phyloP scores from a whole-genome alignment of 1,284 basidiomycete species.

The Pyrrhoderma lamaoense region DNA sequence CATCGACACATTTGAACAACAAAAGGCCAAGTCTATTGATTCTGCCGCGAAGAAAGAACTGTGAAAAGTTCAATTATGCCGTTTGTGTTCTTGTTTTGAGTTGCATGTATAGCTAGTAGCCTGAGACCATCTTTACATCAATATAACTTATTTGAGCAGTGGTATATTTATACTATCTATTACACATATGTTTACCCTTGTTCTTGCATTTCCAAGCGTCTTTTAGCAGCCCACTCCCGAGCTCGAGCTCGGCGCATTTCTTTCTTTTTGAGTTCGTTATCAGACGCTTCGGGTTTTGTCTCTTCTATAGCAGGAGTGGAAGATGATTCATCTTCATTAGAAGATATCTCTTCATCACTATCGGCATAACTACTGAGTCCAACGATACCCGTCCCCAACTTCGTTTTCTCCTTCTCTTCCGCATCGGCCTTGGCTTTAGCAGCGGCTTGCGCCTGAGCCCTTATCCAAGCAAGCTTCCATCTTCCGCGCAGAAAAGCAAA shows the following conservation, averaged over 20 bases:
- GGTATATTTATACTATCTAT: no score
- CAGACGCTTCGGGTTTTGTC: not conserved
- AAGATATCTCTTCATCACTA: slow-evolving; percentile 34
- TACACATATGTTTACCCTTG: not conserved
- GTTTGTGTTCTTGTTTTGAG: no score
- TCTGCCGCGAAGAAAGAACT: slow-evolving; percentile 22
- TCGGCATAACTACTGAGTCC: slow-evolving; percentile 55
- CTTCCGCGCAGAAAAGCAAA: slow-evolving; percentile 77
- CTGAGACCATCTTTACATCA: no score
- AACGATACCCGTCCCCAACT: slow-evolving; percentile 37
- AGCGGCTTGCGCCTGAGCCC: slow-evolving; percentile 36
- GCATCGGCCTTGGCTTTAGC: slow-evolving; percentile 23
- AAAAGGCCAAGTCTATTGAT: slow-evolving; percentile 11
- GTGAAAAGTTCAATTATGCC: slow-evolving; percentile 6
- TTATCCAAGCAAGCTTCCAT: slow-evolving; percentile 59
- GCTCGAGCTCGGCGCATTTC: slow-evolving; percentile 46
- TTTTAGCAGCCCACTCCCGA: slow-evolving; percentile 47
- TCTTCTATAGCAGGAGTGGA: slow-evolving; percentile 10
- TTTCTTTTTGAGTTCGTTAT: slow-evolving; percentile 28
- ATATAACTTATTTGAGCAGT: no score
- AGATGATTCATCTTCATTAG: not conserved
- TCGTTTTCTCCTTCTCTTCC: slow-evolving; percentile 25
- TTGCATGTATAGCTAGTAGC: no score
- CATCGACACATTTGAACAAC: slow-evolving; percentile 53
- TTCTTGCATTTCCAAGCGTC: slow-evolving; percentile 24